Conservation (phyloP, 2,329 filamentous ascomycete species). For the Venturia aucupariae region DNA sequence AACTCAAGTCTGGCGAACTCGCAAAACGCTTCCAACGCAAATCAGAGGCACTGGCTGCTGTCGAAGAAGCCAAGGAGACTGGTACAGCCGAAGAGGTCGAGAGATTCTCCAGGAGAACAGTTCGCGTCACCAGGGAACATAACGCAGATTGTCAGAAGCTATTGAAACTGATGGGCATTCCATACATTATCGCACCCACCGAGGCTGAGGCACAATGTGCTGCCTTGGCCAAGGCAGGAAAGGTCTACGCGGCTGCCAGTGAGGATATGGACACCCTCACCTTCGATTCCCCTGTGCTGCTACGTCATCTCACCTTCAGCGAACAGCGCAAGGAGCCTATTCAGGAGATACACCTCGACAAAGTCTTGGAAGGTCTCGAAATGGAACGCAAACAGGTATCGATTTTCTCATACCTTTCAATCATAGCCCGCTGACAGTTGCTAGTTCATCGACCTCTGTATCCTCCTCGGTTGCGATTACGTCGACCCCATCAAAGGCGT, state of each 20-base stretch:
- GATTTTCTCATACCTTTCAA: neutral
- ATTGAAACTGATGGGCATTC: constrained; percentile 90
- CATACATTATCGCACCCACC: constrained; percentile 88
- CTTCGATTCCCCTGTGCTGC: constrained; percentile 82
- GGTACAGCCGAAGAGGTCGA: constrained; percentile 96
- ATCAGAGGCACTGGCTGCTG: constrained; percentile 76
- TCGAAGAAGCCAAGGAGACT: constrained; percentile 94
- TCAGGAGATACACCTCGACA: constrained; percentile 83
- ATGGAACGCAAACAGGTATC: constrained; percentile 81
- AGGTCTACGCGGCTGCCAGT: constrained; percentile 92
- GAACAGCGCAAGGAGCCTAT: constrained; percentile 97
- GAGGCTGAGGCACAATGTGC: constrained; percentile 97
- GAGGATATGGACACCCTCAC: constrained; percentile 99
- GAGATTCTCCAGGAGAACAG: constrained; percentile 89
- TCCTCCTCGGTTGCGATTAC: constrained; percentile 95
- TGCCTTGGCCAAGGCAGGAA: constrained; percentile 76
- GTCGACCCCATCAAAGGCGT: constrained; percentile 93
- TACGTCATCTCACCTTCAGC: constrained; percentile 91
- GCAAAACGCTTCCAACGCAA: constrained; percentile 95
- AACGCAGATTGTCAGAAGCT: constrained; percentile 89
- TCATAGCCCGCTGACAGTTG: constrained; percentile 13
- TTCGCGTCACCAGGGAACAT: constrained; percentile 91
- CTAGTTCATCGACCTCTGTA: constrained; percentile 95
- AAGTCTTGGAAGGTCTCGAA: constrained; percentile 72
- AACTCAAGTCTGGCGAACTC: constrained; percentile 93